Base-by-base conservation (phyloP, 1,139 yeast species). In the Candida sanyaensis region DNA sequence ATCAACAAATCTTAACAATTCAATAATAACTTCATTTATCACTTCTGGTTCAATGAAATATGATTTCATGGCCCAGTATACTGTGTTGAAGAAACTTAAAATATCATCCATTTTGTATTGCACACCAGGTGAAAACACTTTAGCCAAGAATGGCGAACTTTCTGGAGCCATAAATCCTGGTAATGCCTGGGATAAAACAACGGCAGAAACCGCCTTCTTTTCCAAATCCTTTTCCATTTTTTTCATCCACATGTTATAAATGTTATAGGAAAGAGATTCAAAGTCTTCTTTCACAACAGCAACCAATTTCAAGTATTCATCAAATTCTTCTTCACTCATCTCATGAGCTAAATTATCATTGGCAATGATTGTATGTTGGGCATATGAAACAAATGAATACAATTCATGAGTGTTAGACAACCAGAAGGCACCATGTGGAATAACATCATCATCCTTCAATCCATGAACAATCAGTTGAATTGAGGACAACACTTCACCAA, bases 361-460 rank as follows among this genome's bases (percentile, higher is more conserved):
- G 45, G 89, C 90, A 46, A 89, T 75, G 55, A 93, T 90, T 21
- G 96, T 90, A 55, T 83, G 84, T 66, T 93, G 96, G 5, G 98
- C 99, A 66, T 91, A 88, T 17, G 93, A 85, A 52, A 92, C 96
- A 73, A 93, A 95, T 1, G 98, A 91, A 68, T 89, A 88, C 59
- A 93, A 80, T 66, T 95, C 99, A 64, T 95, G 97, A 6, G 96
- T 93, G 68, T 93, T 93, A 3, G 98, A 89, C 57, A 95, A 77
- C 99, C 99, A 93, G 75, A 93, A 93, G 0, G 98, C 97, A 59
- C 97, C 98, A 59, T 91, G 91, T 44, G 92, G 83, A 60, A 92
- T 86, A 38, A 90, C 85, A 54, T 90, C 96, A 51, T 89, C 96
- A 45, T 93, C 96, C 61, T 85, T 85, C 63, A 87, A 75, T 5